Percentiles rank a stretch among this genome's conserved stretches.
phyloP scores from a whole-genome alignment of 208 protist genomes.

The Crithidia bombi region DNA sequence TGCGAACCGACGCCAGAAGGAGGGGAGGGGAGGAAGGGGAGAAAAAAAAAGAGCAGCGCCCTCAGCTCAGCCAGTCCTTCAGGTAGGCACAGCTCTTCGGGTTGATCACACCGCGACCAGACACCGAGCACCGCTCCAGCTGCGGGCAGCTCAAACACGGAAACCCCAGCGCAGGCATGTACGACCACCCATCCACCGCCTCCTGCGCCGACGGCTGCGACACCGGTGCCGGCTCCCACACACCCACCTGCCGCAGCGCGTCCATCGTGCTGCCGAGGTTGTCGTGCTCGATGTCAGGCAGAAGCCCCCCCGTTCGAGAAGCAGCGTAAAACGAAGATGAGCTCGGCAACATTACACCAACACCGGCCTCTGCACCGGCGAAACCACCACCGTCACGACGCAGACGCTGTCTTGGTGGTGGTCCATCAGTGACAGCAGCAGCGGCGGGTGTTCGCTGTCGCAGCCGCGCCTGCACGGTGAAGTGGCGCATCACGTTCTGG shows the following conservation, averaged over 20 bases:
- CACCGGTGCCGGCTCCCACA: constrained; percentile 39
- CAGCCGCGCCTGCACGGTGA: constrained; percentile 40
- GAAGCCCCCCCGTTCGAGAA: background rate
- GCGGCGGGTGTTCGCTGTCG: background rate
- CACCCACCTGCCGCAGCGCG: constrained; percentile 6
- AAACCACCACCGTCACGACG: constrained; percentile 3
- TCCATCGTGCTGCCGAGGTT: constrained; percentile 4
- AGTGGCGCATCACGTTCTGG: constrained; percentile 75
- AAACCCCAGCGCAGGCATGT: constrained; percentile 77
- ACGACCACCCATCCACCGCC: constrained; percentile 48
- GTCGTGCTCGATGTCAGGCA: constrained; percentile 21
- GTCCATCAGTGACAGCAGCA: background rate
- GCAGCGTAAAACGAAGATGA: background rate
- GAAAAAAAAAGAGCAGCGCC: constrained; percentile 1
- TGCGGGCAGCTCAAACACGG: constrained; percentile 83
- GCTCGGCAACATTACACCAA: too few species aligned
- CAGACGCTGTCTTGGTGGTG: constrained; percentile 9
- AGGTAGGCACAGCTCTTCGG: constrained; percentile 59
- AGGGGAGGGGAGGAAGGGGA: background rate
- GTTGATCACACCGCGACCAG: constrained; percentile 54
- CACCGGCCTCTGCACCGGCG: too few species aligned
- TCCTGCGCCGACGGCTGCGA: constrained; percentile 34
- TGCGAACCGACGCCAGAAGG: background rate
- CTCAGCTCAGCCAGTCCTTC: constrained; percentile 62
- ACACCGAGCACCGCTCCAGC: constrained; percentile 56